Base-by-base conservation (phyloP, 2,329 filamentous ascomycete species). In the Cordyceps fumosorosea region DNA sequence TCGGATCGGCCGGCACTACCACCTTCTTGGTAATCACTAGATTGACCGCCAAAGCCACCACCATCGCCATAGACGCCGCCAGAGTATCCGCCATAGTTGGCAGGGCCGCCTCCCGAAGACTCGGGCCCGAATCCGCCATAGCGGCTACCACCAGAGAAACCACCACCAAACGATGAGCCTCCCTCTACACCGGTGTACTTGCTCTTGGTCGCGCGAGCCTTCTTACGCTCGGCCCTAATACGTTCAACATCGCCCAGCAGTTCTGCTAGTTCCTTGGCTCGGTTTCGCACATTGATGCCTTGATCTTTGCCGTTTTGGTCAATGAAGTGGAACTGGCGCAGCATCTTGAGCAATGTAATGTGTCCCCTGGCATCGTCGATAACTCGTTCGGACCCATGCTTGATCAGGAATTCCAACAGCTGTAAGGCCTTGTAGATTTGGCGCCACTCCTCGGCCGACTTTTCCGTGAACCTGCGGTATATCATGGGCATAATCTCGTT, bases 401-500 rank as follows among this genome's bases (percentile, higher is more conserved):
- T 99, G 78, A 99, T 89, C 37, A 99, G 84, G 72, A 96, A 96
- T 75, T 99, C 93, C 73, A 99, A 88, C 62, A 99, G 83, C 81
- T 98, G 95, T 26, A 99, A 87, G 11, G 91, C 89, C 81, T 99
- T 99, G 84, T 99, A 99, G 72, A 99, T 99, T 76, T 99, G 95
- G 68, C 95, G 86, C 95, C 95, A 99, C 78, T 99, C 95, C 74
- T 99, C 95, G 62, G 95, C 93, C 8, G 92, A 84, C 81, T 99
- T 99, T 75, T 99, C 95, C 64, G 95, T 99, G 76, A 99, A 99
- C 67, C 95, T 90, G 72, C 96, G 95, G 81, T 99, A 99, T 73
- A 99, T 96, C 91, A 99, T 95, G 67, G 95, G 95, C 95, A 99
- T 99, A 74, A 99, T 98, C 77, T 99, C 95, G 76, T 98, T 98